These are phyloP conservation scores for Phlebopus sp. DNA, from an alignment of 1,284 basidiomycete genomes.

Conservation along the genomic window DNA sequence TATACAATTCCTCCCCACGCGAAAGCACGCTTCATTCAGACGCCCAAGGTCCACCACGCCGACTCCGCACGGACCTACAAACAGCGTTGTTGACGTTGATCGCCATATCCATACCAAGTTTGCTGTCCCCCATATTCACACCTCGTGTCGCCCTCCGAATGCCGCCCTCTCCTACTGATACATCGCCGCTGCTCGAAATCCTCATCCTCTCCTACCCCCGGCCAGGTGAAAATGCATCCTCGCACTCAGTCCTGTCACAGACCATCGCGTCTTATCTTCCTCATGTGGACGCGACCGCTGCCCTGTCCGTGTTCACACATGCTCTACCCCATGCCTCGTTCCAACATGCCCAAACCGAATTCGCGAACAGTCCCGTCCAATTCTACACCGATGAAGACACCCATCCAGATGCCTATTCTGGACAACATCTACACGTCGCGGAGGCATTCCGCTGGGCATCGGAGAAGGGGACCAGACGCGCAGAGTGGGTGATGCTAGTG, in stretches of 20 bases:
- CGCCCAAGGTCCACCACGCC: conserved; percentile 1
- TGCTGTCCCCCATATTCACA: conserved; percentile 6
- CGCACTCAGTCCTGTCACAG: conserved; percentile 29
- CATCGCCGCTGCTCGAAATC: conserved; percentile 35
- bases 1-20: neutral
- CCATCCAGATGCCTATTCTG: conserved; percentile 29
- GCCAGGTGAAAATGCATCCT: conserved; percentile 23
- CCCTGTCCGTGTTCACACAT: conserved; percentile 40
- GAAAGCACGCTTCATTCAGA: conserved; percentile 2
- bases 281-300: conserved; percentile 24
- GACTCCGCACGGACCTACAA: conserved; percentile 8
- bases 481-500: conserved; percentile 42
- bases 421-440: conserved; percentile 40
- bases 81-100: conserved; percentile 12
- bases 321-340: conserved; percentile 33
- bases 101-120: conserved; percentile 8
- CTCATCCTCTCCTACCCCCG: conserved; percentile 39
- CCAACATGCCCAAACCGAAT: conserved; percentile 20
- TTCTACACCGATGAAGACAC: conserved; percentile 36
- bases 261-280: conserved; percentile 39
- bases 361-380: conserved; percentile 22
- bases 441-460: conserved; percentile 39
- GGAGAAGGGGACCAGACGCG: conserved; percentile 11
- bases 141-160: neutral
- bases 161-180: conserved; percentile 16